Percentiles rank a stretch among this genome's conserved stretches.
phyloP scores from a whole-genome alignment of 768 basidiomycete species.

The Suillus sp. region DNA sequence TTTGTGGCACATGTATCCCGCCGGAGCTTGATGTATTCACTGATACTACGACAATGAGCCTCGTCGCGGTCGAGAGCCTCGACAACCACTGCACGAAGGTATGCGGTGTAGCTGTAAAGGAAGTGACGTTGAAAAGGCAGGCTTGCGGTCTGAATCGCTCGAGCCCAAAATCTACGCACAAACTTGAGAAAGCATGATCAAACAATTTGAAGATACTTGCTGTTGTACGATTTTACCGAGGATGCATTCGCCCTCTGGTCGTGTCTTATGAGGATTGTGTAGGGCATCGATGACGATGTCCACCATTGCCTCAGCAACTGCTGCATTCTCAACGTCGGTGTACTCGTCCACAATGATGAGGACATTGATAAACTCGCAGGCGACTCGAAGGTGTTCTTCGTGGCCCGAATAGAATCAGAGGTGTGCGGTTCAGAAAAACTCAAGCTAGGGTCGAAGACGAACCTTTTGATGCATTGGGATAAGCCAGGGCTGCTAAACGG shows the following conservation, averaged over 20 bases:
- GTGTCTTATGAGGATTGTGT: slow-evolving; percentile 12
- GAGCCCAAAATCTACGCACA: slow-evolving; percentile 14
- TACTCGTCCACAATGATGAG: slow-evolving; percentile 37
- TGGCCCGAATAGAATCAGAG: not conserved
- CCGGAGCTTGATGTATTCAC: slow-evolving; percentile 35
- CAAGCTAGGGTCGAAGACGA: not conserved
- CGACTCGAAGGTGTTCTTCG: slow-evolving; percentile 26
- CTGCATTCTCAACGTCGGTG: slow-evolving; percentile 25
- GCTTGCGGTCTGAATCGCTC: slow-evolving; percentile 4
- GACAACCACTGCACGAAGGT: slow-evolving; percentile 7
- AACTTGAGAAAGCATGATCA: not conserved
- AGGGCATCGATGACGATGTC: slow-evolving; percentile 16
- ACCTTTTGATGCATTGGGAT: slow-evolving; percentile 14
- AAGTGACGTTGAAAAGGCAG: slow-evolving; percentile 14
- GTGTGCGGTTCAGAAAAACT: not conserved
- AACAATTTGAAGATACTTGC: slow-evolving; percentile 5
- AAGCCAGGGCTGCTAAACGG: slow-evolving; percentile 13
- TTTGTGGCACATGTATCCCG: slow-evolving; percentile 34
- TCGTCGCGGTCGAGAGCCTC: slow-evolving; percentile 14
- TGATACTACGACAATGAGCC: slow-evolving; percentile 25
- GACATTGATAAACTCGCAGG: slow-evolving; percentile 35
- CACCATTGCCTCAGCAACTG: slow-evolving; percentile 5
- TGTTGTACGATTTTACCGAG: slow-evolving; percentile 18
- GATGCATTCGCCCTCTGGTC: slow-evolving; percentile 16
- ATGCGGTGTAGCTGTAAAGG: slow-evolving; percentile 8